Percentiles rank a stretch among this genome's conserved stretches.
Evolutionary conservation across 2,329 filamentous ascomycete species (phyloP).

Genomic region (Mollisiaceae sp.): DNA sequence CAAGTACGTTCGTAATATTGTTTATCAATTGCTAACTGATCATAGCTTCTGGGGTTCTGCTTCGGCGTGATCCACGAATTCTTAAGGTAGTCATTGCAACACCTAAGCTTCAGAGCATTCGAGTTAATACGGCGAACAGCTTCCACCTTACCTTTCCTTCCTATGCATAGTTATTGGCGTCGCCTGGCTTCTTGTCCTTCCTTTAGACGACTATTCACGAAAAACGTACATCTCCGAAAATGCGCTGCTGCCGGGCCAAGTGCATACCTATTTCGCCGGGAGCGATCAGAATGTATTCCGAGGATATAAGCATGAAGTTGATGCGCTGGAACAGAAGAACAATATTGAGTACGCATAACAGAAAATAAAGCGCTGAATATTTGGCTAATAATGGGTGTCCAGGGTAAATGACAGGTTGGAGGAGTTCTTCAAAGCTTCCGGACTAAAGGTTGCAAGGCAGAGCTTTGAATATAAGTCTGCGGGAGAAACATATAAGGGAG

Average conservation of each 20-base stretch:
- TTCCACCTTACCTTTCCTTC: conserved; percentile 86
- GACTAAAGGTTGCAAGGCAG: conserved; percentile 86
- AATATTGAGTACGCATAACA: conserved; percentile 55
- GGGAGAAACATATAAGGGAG: conserved; percentile 74
- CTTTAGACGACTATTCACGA: conserved; percentile 88
- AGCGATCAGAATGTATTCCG: conserved; percentile 95
- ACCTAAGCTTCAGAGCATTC: neutral
- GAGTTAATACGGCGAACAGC: conserved; percentile 33
- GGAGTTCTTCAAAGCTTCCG: conserved; percentile 75
- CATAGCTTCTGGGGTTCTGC: conserved; percentile 62
- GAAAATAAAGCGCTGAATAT: neutral
- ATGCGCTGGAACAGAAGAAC: conserved; percentile 59
- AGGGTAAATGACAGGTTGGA: conserved; percentile 74
- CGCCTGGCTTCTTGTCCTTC: conserved; percentile 87
- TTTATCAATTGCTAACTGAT: conserved; percentile 24
- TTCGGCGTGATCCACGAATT: conserved; percentile 81
- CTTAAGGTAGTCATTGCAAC: conserved; percentile 55
- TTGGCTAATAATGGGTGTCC: conserved; percentile 24
- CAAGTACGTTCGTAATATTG: conserved; percentile 17
- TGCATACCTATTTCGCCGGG: conserved; percentile 96
- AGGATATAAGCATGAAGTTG: conserved; percentile 85
- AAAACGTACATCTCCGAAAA: conserved; percentile 98
- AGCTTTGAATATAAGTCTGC: conserved; percentile 85
- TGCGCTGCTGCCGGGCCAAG: conserved; percentile 90
- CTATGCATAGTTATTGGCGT: conserved; percentile 85